A percentile compares a stretch with the other conserved stretches of the same genome.
These are phyloP conservation scores for Meira miltonrushii DNA, from an alignment of 1,284 basidiomycete species.

Conservation along the genomic window DNA sequence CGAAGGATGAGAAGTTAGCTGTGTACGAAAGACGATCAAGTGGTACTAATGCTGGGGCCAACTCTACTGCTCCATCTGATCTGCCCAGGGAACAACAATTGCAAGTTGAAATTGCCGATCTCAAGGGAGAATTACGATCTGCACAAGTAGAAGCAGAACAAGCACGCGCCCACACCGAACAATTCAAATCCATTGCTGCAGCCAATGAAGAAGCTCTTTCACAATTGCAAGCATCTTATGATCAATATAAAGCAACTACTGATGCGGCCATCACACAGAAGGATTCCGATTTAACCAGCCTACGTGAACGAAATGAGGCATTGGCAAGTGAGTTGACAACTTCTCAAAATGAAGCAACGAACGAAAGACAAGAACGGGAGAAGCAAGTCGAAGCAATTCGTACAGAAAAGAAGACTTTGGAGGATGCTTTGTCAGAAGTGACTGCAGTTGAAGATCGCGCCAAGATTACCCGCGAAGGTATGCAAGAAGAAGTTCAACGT, in stretches of 20 bases:
- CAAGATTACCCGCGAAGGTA: conserved; percentile 60
- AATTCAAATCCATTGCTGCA: conserved; percentile 76
- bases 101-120: conserved; percentile 69
- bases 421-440: conserved; percentile 47
- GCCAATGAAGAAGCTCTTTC: conserved; percentile 72
- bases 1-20: conserved; percentile 73
- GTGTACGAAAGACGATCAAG: conserved; percentile 70
- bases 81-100: conserved; percentile 70
- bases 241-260: conserved; percentile 60
- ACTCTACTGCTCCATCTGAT: conserved; percentile 13
- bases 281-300: conserved; percentile 62
- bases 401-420: conserved; percentile 58
- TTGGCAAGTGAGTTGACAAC: conserved; percentile 62
- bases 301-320: conserved; percentile 63
- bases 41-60: conserved; percentile 45
- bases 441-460: conserved; percentile 37
- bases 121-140: conserved; percentile 59
- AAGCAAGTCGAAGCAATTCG: conserved; percentile 63
- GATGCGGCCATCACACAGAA: conserved; percentile 55
- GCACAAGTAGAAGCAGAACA: conserved; percentile 66
- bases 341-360: conserved; percentile 58
- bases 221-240: conserved; percentile 66
- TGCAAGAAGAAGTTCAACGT: conserved; percentile 46
- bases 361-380: conserved; percentile 62
- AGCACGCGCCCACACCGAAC: conserved; percentile 68